A percentile compares a stretch with the other conserved stretches of the same genome.
phyloP scores from a whole-genome alignment of 1,284 basidiomycete species.

The Lentinula novae-zelandiae region DNA sequence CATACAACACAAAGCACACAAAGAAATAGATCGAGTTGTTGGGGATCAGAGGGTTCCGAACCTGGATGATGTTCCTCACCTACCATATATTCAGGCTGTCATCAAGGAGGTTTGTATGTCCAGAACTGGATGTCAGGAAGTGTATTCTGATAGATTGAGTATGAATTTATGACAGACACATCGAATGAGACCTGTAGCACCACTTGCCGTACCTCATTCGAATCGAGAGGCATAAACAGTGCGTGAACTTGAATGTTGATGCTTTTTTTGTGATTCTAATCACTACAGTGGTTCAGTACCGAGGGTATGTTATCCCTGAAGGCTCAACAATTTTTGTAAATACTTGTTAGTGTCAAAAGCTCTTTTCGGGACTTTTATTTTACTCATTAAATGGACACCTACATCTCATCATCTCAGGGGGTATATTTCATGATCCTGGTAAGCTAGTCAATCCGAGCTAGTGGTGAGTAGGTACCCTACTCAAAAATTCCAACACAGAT shows the following conservation, averaged over 20 bases:
- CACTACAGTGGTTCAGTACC: conserved; percentile 11
- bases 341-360: conserved; percentile 11
- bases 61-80: conserved; percentile 17
- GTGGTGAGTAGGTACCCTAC: not conserved
- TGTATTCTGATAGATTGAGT: not conserved
- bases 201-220: conserved; percentile 15
- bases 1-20: conserved; percentile 21
- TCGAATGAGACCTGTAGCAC: conserved; percentile 20
- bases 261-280: not conserved
- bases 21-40: conserved; percentile 24
- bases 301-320: conserved; percentile 16
- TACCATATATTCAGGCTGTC: conserved; percentile 25
- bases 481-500: conserved; percentile 2
- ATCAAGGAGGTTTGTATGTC: conserved; percentile 19
- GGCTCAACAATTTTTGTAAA: conserved; percentile 18
- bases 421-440: not conserved
- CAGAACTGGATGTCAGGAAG: too few species aligned
- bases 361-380: not conserved
- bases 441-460: not conserved
- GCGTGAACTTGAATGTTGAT: not conserved
- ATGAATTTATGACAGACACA: conserved; percentile 15
- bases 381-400: not conserved
- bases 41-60: conserved; percentile 17
- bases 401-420: conserved; percentile 3
- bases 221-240: conserved; percentile 10